Base-by-base conservation (phyloP, 2,329 filamentous ascomycete genomes). In the Colletotrichum musae region DNA sequence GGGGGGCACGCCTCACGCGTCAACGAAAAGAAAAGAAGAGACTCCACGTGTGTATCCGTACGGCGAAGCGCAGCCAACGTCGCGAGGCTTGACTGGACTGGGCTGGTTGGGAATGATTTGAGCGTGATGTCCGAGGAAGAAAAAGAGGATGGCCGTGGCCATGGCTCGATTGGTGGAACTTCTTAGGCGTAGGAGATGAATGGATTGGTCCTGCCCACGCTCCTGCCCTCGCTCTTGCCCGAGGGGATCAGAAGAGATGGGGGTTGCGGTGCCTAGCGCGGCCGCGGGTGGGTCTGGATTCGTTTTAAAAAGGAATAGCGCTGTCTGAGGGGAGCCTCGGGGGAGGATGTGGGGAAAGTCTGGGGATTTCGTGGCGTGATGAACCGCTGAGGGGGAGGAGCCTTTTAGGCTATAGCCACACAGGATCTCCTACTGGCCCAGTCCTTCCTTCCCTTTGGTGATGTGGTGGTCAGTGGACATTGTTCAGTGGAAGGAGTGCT, bases 281-380 rank as follows among this genome's bases (percentile, higher is more conserved):
- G 2, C 65, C 10, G 0, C 12, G 10, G 5, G 15, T 10, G 1
- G 24, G 61, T 18, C 50, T 54, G 48, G 65, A 2, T 10, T 4
- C 0, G 1, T 1, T 10, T 51, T 1, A 9, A 26, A 18, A 12
- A 6, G 5, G 50, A 24, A 26, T 66, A 69, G 66, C 51, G 54
- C 18, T 0, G 0, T 0, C 4, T 61, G 28, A 61, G 67, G 62
- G 62, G 67, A 53, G 43, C 4, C 3, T 47, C 15, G 54, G 26
- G n/a, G 18, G 7, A 18, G n/a, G 16, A 56, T 66, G 43, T 69
- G 66, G 66, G 66, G 56, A 51, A 69, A 66, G 62, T 70, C 67
- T 67, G 67, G 67, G 67, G 67, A 67, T 66, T 70, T 67, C 66
- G 67, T 70, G 67, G 67, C 63, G 65, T 68, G 65, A 68, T 68